Evolutionary conservation across 1,284 basidiomycete genomes (phyloP).

Genomic region (Calocybe gambosa): DNA sequence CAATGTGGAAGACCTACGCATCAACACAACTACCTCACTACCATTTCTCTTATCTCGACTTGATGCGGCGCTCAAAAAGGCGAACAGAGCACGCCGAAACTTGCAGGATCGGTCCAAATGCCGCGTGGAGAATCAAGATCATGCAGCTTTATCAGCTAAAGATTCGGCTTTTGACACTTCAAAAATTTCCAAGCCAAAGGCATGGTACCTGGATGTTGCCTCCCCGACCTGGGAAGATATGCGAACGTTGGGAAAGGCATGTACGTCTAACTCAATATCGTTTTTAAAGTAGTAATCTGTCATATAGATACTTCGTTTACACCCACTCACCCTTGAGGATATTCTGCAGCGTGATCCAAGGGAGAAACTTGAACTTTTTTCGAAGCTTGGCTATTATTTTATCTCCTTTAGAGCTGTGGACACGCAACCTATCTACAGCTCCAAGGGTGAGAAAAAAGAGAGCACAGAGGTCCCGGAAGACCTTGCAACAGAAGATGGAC

Average conservation of each 20-base stretch:
- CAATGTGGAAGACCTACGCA: conserved; percentile 23
- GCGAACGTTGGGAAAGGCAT: conserved; percentile 79
- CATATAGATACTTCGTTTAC: conserved; percentile 74
- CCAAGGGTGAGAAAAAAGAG: conserved; percentile 29
- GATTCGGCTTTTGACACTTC: background rate
- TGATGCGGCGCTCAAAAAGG: conserved; percentile 43
- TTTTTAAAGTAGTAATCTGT: conserved; percentile 1
- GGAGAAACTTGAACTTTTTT: conserved; percentile 90
- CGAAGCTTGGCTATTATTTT: conserved; percentile 90
- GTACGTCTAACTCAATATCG: conserved; percentile 14
- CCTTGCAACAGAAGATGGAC: conserved; percentile 24
- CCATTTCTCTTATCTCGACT: conserved; percentile 51
- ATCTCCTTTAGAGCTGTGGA: conserved; percentile 86
- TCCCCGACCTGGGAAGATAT: conserved; percentile 91
- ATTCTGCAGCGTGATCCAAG: conserved; percentile 92
- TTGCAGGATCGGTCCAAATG: conserved; percentile 16
- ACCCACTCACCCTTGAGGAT: conserved; percentile 93
- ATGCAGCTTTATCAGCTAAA: conserved; percentile 20
- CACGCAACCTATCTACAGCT: conserved; percentile 35
- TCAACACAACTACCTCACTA: conserved; percentile 54
- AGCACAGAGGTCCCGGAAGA: conserved; percentile 9
- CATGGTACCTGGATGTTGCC: conserved; percentile 93
- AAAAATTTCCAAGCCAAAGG: conserved; percentile 28
- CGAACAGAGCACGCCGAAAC: conserved; percentile 30
- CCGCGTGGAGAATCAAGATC: conserved; percentile 25